phyloP scores from a whole-genome alignment of 164 flowering plant genomes.

The Kalanchoe fedtschenkoi region DNA sequence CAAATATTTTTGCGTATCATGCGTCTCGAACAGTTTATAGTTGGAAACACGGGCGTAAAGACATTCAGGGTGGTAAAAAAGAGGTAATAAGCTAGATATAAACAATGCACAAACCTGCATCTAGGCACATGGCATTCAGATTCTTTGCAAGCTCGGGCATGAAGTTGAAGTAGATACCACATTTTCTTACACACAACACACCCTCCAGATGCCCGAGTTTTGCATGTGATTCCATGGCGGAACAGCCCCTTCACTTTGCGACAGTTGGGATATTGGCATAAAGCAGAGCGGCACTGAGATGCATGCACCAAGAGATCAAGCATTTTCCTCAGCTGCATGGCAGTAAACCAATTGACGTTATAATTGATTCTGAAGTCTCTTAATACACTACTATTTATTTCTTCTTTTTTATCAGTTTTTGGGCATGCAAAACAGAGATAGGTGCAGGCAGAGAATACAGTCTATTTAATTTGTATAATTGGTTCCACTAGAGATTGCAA shows the following conservation, averaged over 20 bases:
- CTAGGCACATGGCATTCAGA: constrained; percentile 91
- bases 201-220: constrained; percentile 84
- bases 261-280: constrained; percentile 81
- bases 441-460: no score
- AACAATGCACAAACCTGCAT: constrained; percentile 54
- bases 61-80: background rate
- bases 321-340: constrained; percentile 84
- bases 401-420: no score
- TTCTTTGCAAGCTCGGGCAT: constrained; percentile 96
- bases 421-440: no score
- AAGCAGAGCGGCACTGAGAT: constrained; percentile 78
- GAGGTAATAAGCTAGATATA: background rate
- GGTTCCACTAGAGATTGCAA: no score
- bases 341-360: constrained; percentile 2
- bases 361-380: no score
- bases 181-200: constrained; percentile 88
- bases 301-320: constrained; percentile 98
- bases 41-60: background rate
- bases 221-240: constrained; percentile 88
- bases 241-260: constrained; percentile 95
- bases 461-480: no score
- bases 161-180: constrained; percentile 98
- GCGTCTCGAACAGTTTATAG: background rate
- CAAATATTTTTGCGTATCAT: background rate
- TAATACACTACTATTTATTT: no score